Evolutionary conservation across 768 basidiomycete species (phyloP).

Genomic region (Boletus sp.): DNA sequence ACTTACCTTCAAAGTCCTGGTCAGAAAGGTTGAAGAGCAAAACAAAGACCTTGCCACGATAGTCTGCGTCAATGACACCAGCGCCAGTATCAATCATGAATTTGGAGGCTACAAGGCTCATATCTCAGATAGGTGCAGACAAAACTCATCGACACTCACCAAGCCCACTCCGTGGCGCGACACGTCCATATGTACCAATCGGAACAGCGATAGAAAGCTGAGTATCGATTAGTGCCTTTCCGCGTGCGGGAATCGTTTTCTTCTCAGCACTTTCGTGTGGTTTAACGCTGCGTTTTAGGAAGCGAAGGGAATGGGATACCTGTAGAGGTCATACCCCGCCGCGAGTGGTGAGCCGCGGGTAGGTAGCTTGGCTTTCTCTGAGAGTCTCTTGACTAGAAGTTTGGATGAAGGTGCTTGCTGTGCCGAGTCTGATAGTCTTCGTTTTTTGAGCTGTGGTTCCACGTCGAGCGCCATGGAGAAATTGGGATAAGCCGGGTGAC

Average conservation of each 20-base stretch:
- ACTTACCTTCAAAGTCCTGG: slow-evolving; percentile 78
- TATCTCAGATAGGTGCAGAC: neutral
- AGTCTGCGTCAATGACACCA: slow-evolving; percentile 96
- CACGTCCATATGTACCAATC: slow-evolving; percentile 89
- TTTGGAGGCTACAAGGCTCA: slow-evolving; percentile 69
- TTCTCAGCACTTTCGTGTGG: slow-evolving; percentile 65
- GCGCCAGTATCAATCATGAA: slow-evolving; percentile 98
- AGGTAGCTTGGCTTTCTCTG: slow-evolving; percentile 78
- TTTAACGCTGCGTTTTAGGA: slow-evolving; percentile 1
- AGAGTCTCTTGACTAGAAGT: slow-evolving; percentile 83
- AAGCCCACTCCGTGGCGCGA: slow-evolving; percentile 93
- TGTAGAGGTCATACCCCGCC: slow-evolving; percentile 95
- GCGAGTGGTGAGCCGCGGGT: slow-evolving; percentile 83
- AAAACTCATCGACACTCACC: slow-evolving; percentile 49
- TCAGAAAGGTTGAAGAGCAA: slow-evolving; percentile 92
- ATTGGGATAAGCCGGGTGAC: neutral
- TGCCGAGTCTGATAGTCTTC: slow-evolving; percentile 52
- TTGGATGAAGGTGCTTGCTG: slow-evolving; percentile 40
- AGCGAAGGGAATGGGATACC: slow-evolving; percentile 42
- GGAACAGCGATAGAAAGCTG: slow-evolving; percentile 95
- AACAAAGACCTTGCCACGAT: slow-evolving; percentile 88
- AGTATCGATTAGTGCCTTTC: slow-evolving; percentile 89
- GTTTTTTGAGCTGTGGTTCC: slow-evolving; percentile 50
- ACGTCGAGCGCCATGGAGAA: slow-evolving; percentile 22
- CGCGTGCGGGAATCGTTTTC: slow-evolving; percentile 81